A percentile compares a stretch with the other conserved stretches of the same genome.
phyloP scores from a whole-genome alignment of 306 rosid genomes.

The Sicyos baderoa region DNA sequence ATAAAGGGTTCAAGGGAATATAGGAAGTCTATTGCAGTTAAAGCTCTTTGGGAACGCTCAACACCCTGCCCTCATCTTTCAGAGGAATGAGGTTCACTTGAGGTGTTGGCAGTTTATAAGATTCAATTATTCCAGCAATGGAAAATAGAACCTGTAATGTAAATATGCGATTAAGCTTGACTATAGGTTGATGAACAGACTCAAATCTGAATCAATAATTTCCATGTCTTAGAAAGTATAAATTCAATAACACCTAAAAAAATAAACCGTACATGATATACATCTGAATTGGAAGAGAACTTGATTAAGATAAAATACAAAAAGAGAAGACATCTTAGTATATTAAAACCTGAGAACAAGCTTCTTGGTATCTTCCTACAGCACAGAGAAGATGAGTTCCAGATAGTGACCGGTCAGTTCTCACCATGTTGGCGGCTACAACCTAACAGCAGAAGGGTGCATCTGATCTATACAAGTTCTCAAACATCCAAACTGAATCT shows the following conservation, averaged over 20 bases:
- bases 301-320: background rate
- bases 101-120: background rate
- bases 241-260: slow-evolving; percentile 16
- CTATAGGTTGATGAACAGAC: background rate
- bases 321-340: background rate
- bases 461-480: too few species aligned
- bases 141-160: background rate
- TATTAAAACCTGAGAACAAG: slow-evolving; percentile 88
- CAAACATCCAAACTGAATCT: slow-evolving; percentile 15
- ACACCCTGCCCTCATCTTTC: background rate
- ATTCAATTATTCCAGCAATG: background rate
- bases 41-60: background rate
- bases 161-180: background rate
- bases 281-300: slow-evolving; percentile 5
- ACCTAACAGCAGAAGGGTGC: slow-evolving; percentile 40
- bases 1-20: background rate
- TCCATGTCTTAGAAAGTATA: background rate
- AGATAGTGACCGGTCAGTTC: slow-evolving; percentile 88
- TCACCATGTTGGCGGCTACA: slow-evolving; percentile 98
- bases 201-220: background rate
- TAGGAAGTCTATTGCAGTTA: background rate
- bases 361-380: slow-evolving; percentile 96
- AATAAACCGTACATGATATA: background rate
- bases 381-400: slow-evolving; percentile 99
- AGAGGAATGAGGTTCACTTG: background rate